Conservation (phyloP, 495 filamentous ascomycete genomes). For the Talaromyces nanjingensis region DNA sequence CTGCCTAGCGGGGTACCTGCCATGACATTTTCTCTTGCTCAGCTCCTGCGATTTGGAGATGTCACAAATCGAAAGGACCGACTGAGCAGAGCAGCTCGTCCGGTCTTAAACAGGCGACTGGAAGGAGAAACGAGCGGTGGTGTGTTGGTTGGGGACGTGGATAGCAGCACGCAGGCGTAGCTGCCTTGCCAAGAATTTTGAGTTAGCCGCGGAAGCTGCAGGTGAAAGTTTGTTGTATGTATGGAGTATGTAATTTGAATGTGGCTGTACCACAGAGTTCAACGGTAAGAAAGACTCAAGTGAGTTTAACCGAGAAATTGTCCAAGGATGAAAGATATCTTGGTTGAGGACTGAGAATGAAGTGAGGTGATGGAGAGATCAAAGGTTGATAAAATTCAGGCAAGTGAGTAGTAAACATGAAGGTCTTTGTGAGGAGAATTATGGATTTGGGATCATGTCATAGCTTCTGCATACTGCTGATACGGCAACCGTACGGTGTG, state of each 20-base stretch:
- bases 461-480: constrained; percentile 1
- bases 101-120: neutral
- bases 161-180: constrained; percentile 1
- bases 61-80: neutral
- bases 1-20: constrained; percentile 44
- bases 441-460: constrained; percentile 1
- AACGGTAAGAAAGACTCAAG: neutral
- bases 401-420: neutral
- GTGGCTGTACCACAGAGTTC: neutral
- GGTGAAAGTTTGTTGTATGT: neutral
- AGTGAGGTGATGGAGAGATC: constrained; percentile 5
- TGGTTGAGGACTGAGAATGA: neutral
- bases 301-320: neutral
- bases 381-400: neutral
- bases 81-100: neutral
- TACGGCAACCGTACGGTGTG: neutral
- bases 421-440: constrained; percentile 2
- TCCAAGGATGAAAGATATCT: neutral
- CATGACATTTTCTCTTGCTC: constrained; percentile 34
- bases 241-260: neutral
- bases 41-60: neutral
- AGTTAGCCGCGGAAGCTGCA: constrained; percentile 6
- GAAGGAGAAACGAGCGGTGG: neutral
- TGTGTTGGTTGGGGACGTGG: neutral
- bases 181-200: constrained; percentile 9